Percentiles rank a stretch among this genome's conserved stretches.
These are phyloP conservation scores for Linnemannia hyalina DNA, from an alignment of 192 early-diverging fungal species.

Conservation along the genomic window DNA sequence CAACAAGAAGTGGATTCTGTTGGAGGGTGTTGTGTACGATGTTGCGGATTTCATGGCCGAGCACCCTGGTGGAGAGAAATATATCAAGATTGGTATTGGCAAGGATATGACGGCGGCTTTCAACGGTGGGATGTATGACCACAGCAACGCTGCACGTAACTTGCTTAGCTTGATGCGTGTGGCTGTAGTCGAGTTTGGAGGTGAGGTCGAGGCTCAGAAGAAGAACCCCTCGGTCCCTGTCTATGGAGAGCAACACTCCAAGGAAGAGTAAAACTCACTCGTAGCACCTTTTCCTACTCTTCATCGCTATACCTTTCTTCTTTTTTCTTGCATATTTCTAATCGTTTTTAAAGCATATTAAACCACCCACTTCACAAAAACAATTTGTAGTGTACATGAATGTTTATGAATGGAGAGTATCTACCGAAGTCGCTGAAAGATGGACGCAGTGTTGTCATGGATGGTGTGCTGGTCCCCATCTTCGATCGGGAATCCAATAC, in stretches of 20 bases:
- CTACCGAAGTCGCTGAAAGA: slow-evolving; percentile 30
- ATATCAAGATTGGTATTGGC: slow-evolving; percentile 80
- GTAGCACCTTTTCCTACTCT: neutral
- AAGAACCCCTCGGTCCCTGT: slow-evolving; percentile 28
- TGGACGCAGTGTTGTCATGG: slow-evolving; percentile 37
- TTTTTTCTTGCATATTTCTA: slow-evolving; percentile 6
- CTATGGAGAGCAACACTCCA: slow-evolving; percentile 21
- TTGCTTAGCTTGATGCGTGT: slow-evolving; percentile 82
- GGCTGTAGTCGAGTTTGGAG: slow-evolving; percentile 67
- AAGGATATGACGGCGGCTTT: slow-evolving; percentile 89
- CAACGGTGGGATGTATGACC: slow-evolving; percentile 94
- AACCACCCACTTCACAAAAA: neutral
- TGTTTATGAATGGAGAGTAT: neutral
- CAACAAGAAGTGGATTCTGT: slow-evolving; percentile 81
- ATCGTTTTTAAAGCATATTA: slow-evolving; percentile 1
- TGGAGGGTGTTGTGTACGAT: slow-evolving; percentile 89
- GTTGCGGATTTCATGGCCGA: slow-evolving; percentile 86
- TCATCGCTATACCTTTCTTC: neutral
- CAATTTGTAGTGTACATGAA: too few relatives aligned
- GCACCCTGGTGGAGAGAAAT: slow-evolving; percentile 90
- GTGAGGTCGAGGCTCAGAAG: slow-evolving; percentile 54
- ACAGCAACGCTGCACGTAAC: slow-evolving; percentile 92
- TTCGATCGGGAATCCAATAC: slow-evolving; percentile 60
- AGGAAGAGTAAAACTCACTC: slow-evolving; percentile 15
- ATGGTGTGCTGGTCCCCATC: slow-evolving; percentile 31